Evolutionary conservation across 2,329 filamentous ascomycete species (phyloP), one percentile per base, ranked within the genome.

Genomic region (Colletotrichum tofieldiae): DNA sequence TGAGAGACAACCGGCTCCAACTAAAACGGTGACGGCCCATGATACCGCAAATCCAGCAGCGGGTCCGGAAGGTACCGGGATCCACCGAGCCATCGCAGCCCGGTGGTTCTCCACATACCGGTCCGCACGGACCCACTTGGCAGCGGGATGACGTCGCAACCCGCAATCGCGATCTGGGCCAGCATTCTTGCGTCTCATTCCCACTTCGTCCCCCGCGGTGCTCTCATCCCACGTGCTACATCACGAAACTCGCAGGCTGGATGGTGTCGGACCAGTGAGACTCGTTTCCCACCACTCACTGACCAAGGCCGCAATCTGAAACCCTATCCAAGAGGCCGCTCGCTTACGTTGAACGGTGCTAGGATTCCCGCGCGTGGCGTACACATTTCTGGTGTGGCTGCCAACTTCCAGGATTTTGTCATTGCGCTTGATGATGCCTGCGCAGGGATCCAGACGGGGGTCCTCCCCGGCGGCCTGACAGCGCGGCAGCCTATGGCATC

Each of bases 371-470:
- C 35, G 51, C 47, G 70, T 72, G 70, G 70, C 65, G 70, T 64
- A 54, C 62, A 14, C 6, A 29, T 32, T n/a, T 18, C 47, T 20
- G 39, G 63, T 69, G 65, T 71, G 70, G 70, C 70, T 72, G 61
- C 71, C 71, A 71, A 71, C 71, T 71, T 73, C 55, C 71, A 66
- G 61, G 71, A 71, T 62, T 66, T 60, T 32, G 54, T 61, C 55
- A 47, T 55, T 32, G 66, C 47, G 39, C 29, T 61, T 20, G 56
- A 67, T 67, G 64, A 71, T 71, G 68, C 49, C n/a, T 45, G 35
- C 47, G 65, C 70, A 72, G 54, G 65, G 66, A 65, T 70, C 20
- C 45, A 37, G 65, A 69, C 65, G 66, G 70, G 68, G 65, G 60
- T 55, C 47, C 59, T 43, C 29, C 59, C 65, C 29, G 23, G 65